A percentile compares a stretch with the other conserved stretches of the same genome.
These are phyloP conservation scores for Plasmodium cynomolgi DNA, from an alignment of 169 alveolate species.

Conservation along the genomic window DNA sequence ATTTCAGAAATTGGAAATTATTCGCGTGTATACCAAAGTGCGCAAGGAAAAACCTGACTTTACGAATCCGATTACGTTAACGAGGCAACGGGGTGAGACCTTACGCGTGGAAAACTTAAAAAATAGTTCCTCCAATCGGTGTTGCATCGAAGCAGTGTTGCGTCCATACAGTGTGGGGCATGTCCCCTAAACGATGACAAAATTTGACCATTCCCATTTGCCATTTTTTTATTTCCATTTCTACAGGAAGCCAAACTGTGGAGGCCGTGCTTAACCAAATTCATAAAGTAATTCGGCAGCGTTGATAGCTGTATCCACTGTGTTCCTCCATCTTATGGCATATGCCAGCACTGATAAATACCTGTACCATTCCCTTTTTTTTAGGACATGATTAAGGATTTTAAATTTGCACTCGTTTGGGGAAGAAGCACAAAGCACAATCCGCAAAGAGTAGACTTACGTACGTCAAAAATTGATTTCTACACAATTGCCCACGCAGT, in stretches of 20 bases:
- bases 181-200: neutral
- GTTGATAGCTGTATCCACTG: slow-evolving; percentile 21
- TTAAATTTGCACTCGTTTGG: slow-evolving; percentile 98
- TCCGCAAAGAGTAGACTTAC: slow-evolving; percentile 96
- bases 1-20: slow-evolving; percentile 78
- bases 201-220: neutral
- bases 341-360: neutral
- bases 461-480: slow-evolving; percentile 45
- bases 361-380: neutral
- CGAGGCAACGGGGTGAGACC: slow-evolving; percentile 84
- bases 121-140: neutral
- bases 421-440: slow-evolving; percentile 96
- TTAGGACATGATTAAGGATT: slow-evolving; percentile 86
- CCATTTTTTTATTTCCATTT: neutral
- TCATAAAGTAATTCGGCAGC: slow-evolving; percentile 69
- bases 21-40: slow-evolving; percentile 95
- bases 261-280: slow-evolving; percentile 80
- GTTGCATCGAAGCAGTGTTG: neutral
- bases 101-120: neutral
- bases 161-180: neutral
- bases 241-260: slow-evolving; percentile 77
- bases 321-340: slow-evolving; percentile 36
- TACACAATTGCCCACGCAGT: neutral
- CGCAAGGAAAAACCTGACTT: slow-evolving; percentile 96
- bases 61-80: slow-evolving; percentile 94